These are phyloP conservation scores for Colletotrichum sp. DNA, from an alignment of 2,329 filamentous ascomycete species.

Conservation along the genomic window DNA sequence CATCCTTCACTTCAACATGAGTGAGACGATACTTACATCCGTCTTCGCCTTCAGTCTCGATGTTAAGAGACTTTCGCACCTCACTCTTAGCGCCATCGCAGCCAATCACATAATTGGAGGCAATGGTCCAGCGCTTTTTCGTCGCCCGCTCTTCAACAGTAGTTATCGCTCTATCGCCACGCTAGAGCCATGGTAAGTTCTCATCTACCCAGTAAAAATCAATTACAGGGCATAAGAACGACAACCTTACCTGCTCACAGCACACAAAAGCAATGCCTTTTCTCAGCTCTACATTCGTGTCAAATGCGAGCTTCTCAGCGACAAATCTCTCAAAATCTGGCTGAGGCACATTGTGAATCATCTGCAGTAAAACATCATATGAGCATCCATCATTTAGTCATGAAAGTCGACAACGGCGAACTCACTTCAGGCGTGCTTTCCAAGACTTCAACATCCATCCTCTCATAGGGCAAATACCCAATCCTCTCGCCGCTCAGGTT, in stretches of 20 bases:
- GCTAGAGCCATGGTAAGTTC: conserved; percentile 2
- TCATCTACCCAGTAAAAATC: background rate
- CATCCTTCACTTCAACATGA: background rate
- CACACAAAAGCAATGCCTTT: conserved; percentile 37
- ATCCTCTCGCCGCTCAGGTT: conserved; percentile 15
- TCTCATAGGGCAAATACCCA: conserved; percentile 15
- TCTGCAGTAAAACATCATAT: conserved; percentile 16
- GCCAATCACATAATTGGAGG: conserved; percentile 36
- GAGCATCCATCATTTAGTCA: background rate
- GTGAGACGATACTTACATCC: conserved; percentile 33
- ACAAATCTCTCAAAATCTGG: conserved; percentile 39
- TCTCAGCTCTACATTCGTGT: conserved; percentile 32
- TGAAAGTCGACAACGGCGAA: background rate
- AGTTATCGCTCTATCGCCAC: conserved; percentile 28
- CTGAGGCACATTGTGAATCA: conserved; percentile 49
- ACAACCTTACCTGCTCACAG: conserved; percentile 32
- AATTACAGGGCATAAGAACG: background rate
- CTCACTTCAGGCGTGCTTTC: conserved; percentile 19
- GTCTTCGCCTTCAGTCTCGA: conserved; percentile 46
- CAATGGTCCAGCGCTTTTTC: conserved; percentile 28
- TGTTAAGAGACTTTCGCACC: conserved; percentile 34
- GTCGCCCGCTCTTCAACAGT: conserved; percentile 33
- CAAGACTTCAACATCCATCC: conserved; percentile 15
- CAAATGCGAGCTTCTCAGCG: conserved; percentile 26
- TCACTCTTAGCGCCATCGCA: conserved; percentile 40